A percentile compares a stretch with the other conserved stretches of the same genome.
Evolutionary conservation across 1,284 basidiomycete species (phyloP).

Genomic region (Malassezia restricta): DNA sequence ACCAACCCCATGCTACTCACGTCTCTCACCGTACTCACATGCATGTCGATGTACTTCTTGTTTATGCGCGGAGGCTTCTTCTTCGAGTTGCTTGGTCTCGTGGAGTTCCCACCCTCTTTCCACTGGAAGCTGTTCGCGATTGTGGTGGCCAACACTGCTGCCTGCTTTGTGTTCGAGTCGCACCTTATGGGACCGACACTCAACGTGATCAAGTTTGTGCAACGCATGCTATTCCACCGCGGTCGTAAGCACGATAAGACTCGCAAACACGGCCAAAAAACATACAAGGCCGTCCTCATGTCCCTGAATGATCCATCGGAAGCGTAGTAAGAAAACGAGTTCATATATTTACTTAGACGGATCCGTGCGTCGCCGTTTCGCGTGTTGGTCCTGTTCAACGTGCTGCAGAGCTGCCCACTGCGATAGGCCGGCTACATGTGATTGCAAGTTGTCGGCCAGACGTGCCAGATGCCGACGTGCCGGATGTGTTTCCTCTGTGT

Average conservation of each 20-base stretch:
- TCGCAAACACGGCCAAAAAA: slow-evolving; percentile 9
- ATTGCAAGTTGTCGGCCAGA: slow-evolving; percentile 2
- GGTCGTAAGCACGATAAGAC: slow-evolving; percentile 5
- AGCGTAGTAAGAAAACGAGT: neutral
- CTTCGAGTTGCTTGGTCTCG: slow-evolving; percentile 62
- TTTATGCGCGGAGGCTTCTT: slow-evolving; percentile 55
- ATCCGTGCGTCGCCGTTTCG: neutral
- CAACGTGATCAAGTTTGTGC: slow-evolving; percentile 4
- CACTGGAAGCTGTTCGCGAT: slow-evolving; percentile 60
- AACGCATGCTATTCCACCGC: neutral
- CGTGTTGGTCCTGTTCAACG: neutral
- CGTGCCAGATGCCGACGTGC: neutral
- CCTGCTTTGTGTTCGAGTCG: slow-evolving; percentile 67
- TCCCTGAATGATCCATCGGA: slow-evolving; percentile 15
- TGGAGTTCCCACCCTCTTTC: slow-evolving; percentile 61
- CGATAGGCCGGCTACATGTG: slow-evolving; percentile 9
- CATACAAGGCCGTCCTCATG: slow-evolving; percentile 14
- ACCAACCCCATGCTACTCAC: slow-evolving; percentile 55
- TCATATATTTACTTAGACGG: neutral
- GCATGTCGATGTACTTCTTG: slow-evolving; percentile 33
- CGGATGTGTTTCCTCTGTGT: slow-evolving; percentile 15
- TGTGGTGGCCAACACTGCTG: slow-evolving; percentile 61
- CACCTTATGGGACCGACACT: slow-evolving; percentile 12
- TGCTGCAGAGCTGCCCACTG: slow-evolving; percentile 9
- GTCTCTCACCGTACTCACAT: slow-evolving; percentile 23